Percentiles rank a stretch among this genome's conserved stretches.
Conservation (phyloP, 75 land plant species). For the Pseudotsuga menziesii region DNA sequence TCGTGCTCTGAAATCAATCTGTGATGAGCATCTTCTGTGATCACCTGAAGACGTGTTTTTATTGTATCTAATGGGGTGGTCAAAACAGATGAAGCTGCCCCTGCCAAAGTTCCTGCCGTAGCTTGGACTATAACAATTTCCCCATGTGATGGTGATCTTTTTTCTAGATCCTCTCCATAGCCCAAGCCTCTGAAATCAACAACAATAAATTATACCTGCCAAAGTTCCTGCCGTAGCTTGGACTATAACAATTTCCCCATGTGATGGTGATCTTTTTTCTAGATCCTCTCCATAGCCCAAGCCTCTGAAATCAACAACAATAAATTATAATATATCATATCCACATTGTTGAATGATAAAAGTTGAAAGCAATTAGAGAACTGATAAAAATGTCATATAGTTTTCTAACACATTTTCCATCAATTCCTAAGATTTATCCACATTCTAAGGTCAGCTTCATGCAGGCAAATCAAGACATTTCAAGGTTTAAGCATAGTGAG, state of each 20-base stretch:
- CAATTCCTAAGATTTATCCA: too few species aligned
- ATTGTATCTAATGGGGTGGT: slow-evolving; percentile 94
- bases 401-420: too few species aligned
- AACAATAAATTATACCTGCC: slow-evolving; percentile 43
- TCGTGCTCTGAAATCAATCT: not conserved
- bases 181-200: slow-evolving; percentile 57
- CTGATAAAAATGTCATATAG: too few species aligned
- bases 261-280: slow-evolving; percentile 60
- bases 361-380: too few species aligned
- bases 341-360: too few species aligned
- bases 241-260: slow-evolving; percentile 62
- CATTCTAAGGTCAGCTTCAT: too few species aligned
- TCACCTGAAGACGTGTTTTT: slow-evolving; percentile 92
- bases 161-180: slow-evolving; percentile 46
- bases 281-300: slow-evolving; percentile 59
- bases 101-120: slow-evolving; percentile 78
- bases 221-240: slow-evolving; percentile 82
- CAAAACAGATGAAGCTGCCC: slow-evolving; percentile 77
- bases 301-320: slow-evolving; percentile 33
- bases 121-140: slow-evolving; percentile 84
- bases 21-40: not conserved
- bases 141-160: slow-evolving; percentile 54
- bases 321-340: not conserved
- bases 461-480: not conserved
- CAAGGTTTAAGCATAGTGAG: not conserved